Conservation (phyloP, 805 yeast species). For the Debaryomyces castellii region DNA sequence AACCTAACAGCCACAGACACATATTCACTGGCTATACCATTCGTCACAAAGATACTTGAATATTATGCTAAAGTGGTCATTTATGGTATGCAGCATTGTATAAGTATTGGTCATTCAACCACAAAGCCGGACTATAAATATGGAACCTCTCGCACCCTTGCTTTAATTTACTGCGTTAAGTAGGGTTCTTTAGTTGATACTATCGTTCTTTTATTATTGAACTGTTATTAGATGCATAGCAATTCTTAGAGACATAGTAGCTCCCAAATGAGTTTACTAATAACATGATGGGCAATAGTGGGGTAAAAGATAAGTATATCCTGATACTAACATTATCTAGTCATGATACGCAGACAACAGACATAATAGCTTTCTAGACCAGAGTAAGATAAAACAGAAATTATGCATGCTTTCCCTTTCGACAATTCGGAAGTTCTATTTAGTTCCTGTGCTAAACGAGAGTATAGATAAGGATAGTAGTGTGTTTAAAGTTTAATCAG, state of each 20-base stretch:
- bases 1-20: too few relatives aligned
- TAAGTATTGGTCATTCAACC: background rate
- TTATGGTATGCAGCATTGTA: background rate
- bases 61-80: too few relatives aligned
- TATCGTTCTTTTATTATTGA: too few relatives aligned
- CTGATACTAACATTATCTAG: background rate
- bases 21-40: too few relatives aligned
- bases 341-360: background rate
- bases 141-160: background rate
- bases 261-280: too few relatives aligned
- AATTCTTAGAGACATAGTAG: too few relatives aligned
- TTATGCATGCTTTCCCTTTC: background rate
- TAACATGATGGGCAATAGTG: too few relatives aligned
- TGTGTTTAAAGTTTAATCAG: background rate
- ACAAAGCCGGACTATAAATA: background rate
- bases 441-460: background rate
- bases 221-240: too few relatives aligned
- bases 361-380: conserved; percentile 5
- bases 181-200: too few relatives aligned
- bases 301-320: background rate
- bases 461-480: background rate
- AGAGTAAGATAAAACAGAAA: conserved; percentile 1
- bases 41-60: too few relatives aligned
- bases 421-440: background rate
- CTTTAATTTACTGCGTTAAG: too few relatives aligned